A percentile compares a stretch with the other conserved stretches of the same genome.
Evolutionary conservation across 306 rosid genomes (phyloP).

Genomic region (Cucurbita maxima): DNA sequence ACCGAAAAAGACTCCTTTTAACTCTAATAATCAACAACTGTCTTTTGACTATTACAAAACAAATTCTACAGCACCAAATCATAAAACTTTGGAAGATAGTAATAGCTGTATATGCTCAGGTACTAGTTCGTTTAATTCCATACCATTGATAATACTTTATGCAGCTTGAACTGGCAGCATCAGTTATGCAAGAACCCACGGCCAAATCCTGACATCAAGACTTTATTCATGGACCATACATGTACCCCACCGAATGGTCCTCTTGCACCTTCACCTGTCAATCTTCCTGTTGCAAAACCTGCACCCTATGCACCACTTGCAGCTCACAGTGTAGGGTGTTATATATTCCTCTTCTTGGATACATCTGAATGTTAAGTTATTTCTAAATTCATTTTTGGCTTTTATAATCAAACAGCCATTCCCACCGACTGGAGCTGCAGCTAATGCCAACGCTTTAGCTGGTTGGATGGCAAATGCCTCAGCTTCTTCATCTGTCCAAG

Average conservation of each 20-base stretch:
- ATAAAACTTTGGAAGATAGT: not conserved
- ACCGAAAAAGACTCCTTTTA: too few relatives aligned
- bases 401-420: constrained; percentile 39
- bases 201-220: constrained; percentile 66
- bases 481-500: constrained; percentile 81
- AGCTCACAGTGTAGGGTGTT: constrained; percentile 58
- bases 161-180: constrained; percentile 96
- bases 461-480: constrained; percentile 95
- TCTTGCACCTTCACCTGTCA: constrained; percentile 54
- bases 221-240: constrained; percentile 66
- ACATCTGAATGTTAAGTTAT: constrained; percentile 7
- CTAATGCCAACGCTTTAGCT: constrained; percentile 70
- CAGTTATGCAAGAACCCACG: constrained; percentile 74
- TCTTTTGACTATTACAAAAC: not conserved
- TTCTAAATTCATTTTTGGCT: not conserved
- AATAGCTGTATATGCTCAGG: not conserved
- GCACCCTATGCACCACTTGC: constrained; percentile 57
- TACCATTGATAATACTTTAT: constrained; percentile 8
- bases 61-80: not conserved
- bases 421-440: constrained; percentile 50
- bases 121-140: constrained; percentile 5
- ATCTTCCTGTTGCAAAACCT: constrained; percentile 78
- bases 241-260: constrained; percentile 64
- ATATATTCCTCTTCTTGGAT: constrained; percentile 2
- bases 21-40: not conserved